Conservation (phyloP, 805 yeast species). For the Nakazawaea wyomingensis region DNA sequence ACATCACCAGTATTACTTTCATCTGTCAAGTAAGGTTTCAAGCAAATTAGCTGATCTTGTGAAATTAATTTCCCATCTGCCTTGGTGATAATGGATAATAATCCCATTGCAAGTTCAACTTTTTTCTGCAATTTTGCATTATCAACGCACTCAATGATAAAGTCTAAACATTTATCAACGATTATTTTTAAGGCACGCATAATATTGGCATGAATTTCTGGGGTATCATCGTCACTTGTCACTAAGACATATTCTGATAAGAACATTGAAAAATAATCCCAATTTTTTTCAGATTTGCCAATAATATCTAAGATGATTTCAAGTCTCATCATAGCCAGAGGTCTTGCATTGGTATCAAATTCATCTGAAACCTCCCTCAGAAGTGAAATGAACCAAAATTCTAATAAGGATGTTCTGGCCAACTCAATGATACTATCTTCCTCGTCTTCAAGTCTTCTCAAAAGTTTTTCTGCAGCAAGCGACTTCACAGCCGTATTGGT, state of each 20-base stretch:
- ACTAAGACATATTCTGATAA: slow-evolving; percentile 39
- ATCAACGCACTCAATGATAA: slow-evolving; percentile 29
- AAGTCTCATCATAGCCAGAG: slow-evolving; percentile 14
- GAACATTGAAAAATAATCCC: slow-evolving; percentile 43
- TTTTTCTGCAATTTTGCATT: slow-evolving; percentile 20
- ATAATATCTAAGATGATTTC: slow-evolving; percentile 36
- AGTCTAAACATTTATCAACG: slow-evolving; percentile 31
- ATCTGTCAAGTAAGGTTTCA: slow-evolving; percentile 61
- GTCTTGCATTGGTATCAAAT: slow-evolving; percentile 1
- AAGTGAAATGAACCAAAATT: slow-evolving; percentile 30
- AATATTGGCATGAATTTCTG: slow-evolving; percentile 14
- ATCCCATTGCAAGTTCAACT: slow-evolving; percentile 35
- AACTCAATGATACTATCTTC: slow-evolving; percentile 49
- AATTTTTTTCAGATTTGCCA: slow-evolving; percentile 30
- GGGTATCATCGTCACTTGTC: slow-evolving; percentile 16
- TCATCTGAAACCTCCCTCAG: slow-evolving; percentile 5
- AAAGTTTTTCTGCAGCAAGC: slow-evolving; percentile 43
- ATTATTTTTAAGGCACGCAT: slow-evolving; percentile 22
- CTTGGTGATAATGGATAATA: slow-evolving; percentile 53
- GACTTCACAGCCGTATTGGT: slow-evolving; percentile 28
- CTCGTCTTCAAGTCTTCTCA: slow-evolving; percentile 62
- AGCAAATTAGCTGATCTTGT: slow-evolving; percentile 59
- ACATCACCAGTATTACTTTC: slow-evolving; percentile 35
- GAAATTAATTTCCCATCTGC: slow-evolving; percentile 48
- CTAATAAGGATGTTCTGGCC: slow-evolving; percentile 32